A percentile compares a stretch with the other conserved stretches of the same genome.
Conservation (phyloP, 164 flowering plant species). For the Piper betle region DNA sequence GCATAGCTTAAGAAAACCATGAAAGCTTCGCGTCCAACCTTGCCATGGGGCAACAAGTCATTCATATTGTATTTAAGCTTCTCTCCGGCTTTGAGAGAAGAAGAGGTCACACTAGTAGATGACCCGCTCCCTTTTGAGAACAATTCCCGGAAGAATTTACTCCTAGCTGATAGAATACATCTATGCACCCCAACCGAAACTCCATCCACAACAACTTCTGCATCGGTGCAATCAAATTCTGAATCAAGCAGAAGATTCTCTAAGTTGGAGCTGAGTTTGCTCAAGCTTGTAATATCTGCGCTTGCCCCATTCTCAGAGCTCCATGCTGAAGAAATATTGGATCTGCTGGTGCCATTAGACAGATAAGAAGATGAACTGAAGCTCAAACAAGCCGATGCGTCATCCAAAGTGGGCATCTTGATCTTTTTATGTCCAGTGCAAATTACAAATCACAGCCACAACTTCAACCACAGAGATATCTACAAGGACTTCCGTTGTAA, state of each 20-base stretch:
- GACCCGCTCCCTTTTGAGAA: conserved; percentile 20
- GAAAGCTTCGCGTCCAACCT: conserved; percentile 56
- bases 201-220: conserved; percentile 46
- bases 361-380: conserved; percentile 43
- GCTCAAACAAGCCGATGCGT: conserved; percentile 50
- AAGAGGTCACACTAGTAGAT: background rate
- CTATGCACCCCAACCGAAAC: conserved; percentile 40
- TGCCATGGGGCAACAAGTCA: conserved; percentile 47
- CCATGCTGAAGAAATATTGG: conserved; percentile 10
- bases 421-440: too few relatives aligned
- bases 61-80: conserved; percentile 37
- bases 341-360: conserved; percentile 35
- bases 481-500: background rate
- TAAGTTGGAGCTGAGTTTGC: conserved; percentile 42
- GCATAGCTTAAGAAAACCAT: conserved; percentile 41
- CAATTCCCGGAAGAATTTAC: conserved; percentile 40
- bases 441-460: background rate
- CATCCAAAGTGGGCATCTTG: conserved; percentile 11
- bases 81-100: conserved; percentile 15
- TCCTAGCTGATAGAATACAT: conserved; percentile 58
- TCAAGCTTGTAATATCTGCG: conserved; percentile 37
- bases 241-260: conserved; percentile 37
- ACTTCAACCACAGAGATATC: too few relatives aligned
- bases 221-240: conserved; percentile 39
- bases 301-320: conserved; percentile 17